Conservation (phyloP, 2,329 filamentous ascomycete species). For the Calonectria pseudoreteaudii region DNA sequence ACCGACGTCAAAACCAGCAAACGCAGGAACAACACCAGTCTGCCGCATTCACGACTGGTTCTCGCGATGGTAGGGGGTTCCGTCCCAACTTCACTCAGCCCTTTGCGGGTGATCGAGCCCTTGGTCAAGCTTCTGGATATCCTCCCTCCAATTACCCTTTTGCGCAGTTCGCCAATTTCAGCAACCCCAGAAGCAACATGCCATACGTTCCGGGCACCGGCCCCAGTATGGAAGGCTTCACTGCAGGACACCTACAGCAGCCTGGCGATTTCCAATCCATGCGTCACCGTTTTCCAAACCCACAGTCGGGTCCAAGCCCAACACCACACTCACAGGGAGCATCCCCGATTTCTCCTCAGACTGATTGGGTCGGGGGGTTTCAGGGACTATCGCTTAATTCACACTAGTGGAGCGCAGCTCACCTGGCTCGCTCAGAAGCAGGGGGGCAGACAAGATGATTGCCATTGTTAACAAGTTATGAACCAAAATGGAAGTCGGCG, state of each 20-base stretch:
- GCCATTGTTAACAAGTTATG: slow-evolving; percentile 17
- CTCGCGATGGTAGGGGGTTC: slow-evolving; percentile 55
- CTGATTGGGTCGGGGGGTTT: slow-evolving; percentile 74
- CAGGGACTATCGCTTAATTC: slow-evolving; percentile 80
- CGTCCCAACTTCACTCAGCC: slow-evolving; percentile 56
- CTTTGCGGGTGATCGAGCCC: slow-evolving; percentile 56
- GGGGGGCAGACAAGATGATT: background rate
- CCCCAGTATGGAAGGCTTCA: slow-evolving; percentile 46
- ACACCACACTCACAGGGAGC: slow-evolving; percentile 52
- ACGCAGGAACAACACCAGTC: slow-evolving; percentile 47
- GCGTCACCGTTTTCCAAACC: slow-evolving; percentile 60
- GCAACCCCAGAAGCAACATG: slow-evolving; percentile 45
- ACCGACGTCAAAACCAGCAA: slow-evolving; percentile 64
- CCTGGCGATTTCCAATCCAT: slow-evolving; percentile 58
- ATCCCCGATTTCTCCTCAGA: slow-evolving; percentile 57
- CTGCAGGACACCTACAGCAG: slow-evolving; percentile 49
- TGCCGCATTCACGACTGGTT: slow-evolving; percentile 50
- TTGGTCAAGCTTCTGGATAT: slow-evolving; percentile 51
- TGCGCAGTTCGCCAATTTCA: slow-evolving; percentile 47
- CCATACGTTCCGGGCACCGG: slow-evolving; percentile 46
- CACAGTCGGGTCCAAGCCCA: slow-evolving; percentile 51
- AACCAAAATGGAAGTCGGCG: slow-evolving; percentile 21
- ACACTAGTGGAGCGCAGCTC: slow-evolving; percentile 51
- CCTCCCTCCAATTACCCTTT: slow-evolving; percentile 52
- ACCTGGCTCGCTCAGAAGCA: slow-evolving; percentile 21